phyloP scores from a whole-genome alignment of 768 basidiomycete genomes.

The Scleroderma citrinum region DNA sequence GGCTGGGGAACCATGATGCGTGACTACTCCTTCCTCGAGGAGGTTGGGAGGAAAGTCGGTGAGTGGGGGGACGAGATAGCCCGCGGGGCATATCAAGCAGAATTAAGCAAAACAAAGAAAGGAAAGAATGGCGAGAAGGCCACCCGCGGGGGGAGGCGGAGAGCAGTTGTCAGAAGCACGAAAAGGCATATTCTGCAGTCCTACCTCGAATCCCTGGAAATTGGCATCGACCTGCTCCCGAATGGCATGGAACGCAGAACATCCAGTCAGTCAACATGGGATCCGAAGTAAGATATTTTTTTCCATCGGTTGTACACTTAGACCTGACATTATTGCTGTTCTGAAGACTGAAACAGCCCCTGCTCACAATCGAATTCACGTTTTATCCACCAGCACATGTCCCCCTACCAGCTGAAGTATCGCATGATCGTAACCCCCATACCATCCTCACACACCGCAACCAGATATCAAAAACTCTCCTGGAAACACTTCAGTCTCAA shows the following conservation, averaged over 20 bases:
- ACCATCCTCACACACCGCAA: constrained; percentile 63
- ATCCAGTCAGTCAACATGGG: constrained; percentile 78
- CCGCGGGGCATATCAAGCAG: constrained; percentile 47
- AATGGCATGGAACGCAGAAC: constrained; percentile 76
- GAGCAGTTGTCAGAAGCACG: constrained; percentile 21
- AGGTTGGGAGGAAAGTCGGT: constrained; percentile 66
- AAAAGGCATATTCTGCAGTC: constrained; percentile 66
- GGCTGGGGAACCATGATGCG: constrained; percentile 84
- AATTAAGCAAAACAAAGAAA: constrained; percentile 18
- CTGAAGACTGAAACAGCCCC: constrained; percentile 56
- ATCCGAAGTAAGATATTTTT: constrained; percentile 56
- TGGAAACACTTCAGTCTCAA: constrained; percentile 43
- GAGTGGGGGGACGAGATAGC: constrained; percentile 71
- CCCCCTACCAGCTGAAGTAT: constrained; percentile 28
- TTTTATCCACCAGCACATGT: constrained; percentile 54
- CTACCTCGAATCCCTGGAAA: constrained; percentile 61
- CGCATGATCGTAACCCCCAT: constrained; percentile 34
- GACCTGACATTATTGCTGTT: constrained; percentile 9
- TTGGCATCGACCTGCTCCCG: constrained; percentile 73
- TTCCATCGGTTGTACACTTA: constrained; percentile 6
- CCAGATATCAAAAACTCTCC: constrained; percentile 40
- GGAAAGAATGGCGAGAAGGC: constrained; percentile 12
- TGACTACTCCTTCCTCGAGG: constrained; percentile 85
- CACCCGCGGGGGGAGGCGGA: constrained; percentile 22
- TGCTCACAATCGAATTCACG: constrained; percentile 69